A percentile compares a stretch with the other conserved stretches of the same genome.
These are phyloP conservation scores for Ilex asprella DNA, from an alignment of 257 asterid species.

Conservation along the genomic window DNA sequence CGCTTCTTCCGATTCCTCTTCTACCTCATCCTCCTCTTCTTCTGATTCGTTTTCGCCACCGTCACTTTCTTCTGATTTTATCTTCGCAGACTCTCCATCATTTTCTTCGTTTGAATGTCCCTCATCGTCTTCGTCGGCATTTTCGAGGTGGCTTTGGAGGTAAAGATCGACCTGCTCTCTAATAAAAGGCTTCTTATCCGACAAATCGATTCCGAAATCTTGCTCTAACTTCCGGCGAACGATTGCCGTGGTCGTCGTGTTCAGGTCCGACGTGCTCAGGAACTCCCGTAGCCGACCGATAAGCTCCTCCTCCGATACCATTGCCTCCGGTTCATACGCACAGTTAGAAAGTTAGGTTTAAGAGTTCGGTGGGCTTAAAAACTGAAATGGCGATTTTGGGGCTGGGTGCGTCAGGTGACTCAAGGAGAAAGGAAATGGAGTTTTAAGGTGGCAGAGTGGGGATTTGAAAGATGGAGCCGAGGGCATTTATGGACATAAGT, in stretches of 20 bases:
- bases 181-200: conserved; percentile 58
- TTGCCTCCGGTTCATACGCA: conserved; percentile 29
- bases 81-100: not conserved
- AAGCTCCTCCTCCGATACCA: conserved; percentile 78
- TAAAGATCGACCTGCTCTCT: conserved; percentile 70
- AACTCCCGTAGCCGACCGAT: conserved; percentile 59
- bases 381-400: too few relatives aligned
- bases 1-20: conserved; percentile 18
- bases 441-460: too few relatives aligned
- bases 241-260: conserved; percentile 53
- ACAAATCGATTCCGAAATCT: conserved; percentile 80
- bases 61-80: conserved; percentile 11
- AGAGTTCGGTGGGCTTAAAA: too few relatives aligned
- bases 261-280: conserved; percentile 76
- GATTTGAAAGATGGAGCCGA: too few relatives aligned
- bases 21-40: conserved; percentile 24
- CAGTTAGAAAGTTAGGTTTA: too few relatives aligned
- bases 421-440: too few relatives aligned
- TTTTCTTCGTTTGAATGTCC: conserved; percentile 21
- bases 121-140: conserved; percentile 30
- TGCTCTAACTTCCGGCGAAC: conserved; percentile 82
- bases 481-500: too few relatives aligned
- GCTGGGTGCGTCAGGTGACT: too few relatives aligned
- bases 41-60: conserved; percentile 31
- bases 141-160: conserved; percentile 43